Conservation (phyloP, 495 filamentous ascomycete genomes). For the Penicillium malachiteum region DNA sequence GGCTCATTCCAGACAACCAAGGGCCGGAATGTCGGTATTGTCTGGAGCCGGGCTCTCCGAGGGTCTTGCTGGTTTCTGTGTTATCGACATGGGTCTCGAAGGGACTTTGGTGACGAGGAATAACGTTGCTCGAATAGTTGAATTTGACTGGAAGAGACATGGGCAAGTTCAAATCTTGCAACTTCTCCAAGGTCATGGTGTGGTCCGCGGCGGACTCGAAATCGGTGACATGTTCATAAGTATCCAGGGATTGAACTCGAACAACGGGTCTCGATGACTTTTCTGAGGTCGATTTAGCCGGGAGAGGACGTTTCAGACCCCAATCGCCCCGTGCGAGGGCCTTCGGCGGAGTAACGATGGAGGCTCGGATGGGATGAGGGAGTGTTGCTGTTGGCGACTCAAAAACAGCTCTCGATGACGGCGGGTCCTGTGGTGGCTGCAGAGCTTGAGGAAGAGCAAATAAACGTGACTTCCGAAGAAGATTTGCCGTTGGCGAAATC, state of each 20-base stretch:
- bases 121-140: constrained; percentile 28
- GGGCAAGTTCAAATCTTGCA: constrained; percentile 74
- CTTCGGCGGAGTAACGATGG: constrained; percentile 74
- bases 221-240: constrained; percentile 86
- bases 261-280: constrained; percentile 69
- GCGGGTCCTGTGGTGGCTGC: constrained; percentile 41
- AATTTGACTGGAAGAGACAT: constrained; percentile 50
- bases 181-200: constrained; percentile 78
- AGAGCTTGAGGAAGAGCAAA: constrained; percentile 63
- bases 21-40: constrained; percentile 61
- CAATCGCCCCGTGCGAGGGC: constrained; percentile 84
- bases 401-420: constrained; percentile 40
- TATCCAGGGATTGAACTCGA: constrained; percentile 72
- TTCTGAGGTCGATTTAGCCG: constrained; percentile 65
- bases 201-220: constrained; percentile 84
- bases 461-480: constrained; percentile 63
- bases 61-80: constrained; percentile 38
- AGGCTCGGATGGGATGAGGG: constrained; percentile 76
- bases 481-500: constrained; percentile 60
- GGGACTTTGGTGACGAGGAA: constrained; percentile 45
- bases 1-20: constrained; percentile 73
- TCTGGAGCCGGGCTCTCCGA: constrained; percentile 30
- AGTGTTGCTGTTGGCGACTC: constrained; percentile 68
- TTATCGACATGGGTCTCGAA: constrained; percentile 52
- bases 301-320: constrained; percentile 88